phyloP scores from a whole-genome alignment of 2,329 filamentous ascomycete species.

The Epicoccum nigrum region DNA sequence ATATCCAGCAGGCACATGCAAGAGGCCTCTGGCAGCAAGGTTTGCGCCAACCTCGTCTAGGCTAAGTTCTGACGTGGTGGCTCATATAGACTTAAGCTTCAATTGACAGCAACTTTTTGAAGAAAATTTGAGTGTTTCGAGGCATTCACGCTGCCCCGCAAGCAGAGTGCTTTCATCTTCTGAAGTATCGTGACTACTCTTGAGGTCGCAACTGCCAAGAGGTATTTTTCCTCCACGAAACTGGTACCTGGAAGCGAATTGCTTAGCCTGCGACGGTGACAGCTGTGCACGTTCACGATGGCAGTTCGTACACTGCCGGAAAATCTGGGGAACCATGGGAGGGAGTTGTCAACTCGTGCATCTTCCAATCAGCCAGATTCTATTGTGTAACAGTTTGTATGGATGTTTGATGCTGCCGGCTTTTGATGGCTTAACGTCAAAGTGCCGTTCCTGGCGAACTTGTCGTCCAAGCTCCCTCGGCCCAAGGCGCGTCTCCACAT shows the following conservation, averaged over 20 bases:
- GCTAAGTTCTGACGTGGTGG: constrained; percentile 8
- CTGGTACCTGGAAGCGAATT: constrained; percentile 6
- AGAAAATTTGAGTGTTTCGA: neutral
- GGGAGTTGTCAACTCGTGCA: constrained; percentile 4
- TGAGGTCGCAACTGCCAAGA: constrained; percentile 10
- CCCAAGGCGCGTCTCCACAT: constrained; percentile 15
- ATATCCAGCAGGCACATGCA: constrained; percentile 8
- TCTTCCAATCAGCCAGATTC: constrained; percentile 16
- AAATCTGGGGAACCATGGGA: constrained; percentile 19
- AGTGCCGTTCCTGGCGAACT: neutral
- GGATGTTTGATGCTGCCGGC: constrained; percentile 14
- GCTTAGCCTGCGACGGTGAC: constrained; percentile 13
- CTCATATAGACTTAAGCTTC: constrained; percentile 14
- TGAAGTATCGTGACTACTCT: neutral
- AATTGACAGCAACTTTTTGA: constrained; percentile 11
- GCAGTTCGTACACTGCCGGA: constrained; percentile 16
- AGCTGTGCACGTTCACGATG: constrained; percentile 12
- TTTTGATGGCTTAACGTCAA: constrained; percentile 14
- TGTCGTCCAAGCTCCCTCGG: constrained; percentile 20
- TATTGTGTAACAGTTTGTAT: constrained; percentile 17
- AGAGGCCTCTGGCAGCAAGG: constrained; percentile 5
- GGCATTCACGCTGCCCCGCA: neutral
- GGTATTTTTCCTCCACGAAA: constrained; percentile 7
- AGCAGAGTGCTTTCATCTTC: neutral
- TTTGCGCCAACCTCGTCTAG: constrained; percentile 13